Base-by-base conservation (phyloP, 768 basidiomycete genomes). In the Gloeopeniophorella convolvens region DNA sequence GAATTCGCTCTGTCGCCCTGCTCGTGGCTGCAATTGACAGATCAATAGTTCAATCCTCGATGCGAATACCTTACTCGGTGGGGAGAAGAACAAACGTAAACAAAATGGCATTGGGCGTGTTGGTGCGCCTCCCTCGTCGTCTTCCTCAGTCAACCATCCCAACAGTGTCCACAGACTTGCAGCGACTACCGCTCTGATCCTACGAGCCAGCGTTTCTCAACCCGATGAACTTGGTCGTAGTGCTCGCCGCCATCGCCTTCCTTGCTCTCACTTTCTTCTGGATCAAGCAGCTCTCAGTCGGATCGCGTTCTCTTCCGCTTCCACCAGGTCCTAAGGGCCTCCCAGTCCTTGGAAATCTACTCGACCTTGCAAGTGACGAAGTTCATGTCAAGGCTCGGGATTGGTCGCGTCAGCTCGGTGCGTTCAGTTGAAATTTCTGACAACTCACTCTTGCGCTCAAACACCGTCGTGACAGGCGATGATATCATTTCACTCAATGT, bases 331-430 rank as follows among this genome's bases (percentile, higher is more conserved):
- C 64, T 8, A 49, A 55, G 15, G 48, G 51, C 2, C 28, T 58
- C 33, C 55, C 59, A 1, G 42, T 65, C 27, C 26, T 65, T 2
- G 63, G 63, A 20, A 63, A 63, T 47, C 18, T 59, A 13, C 40
- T 58, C 11, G 58, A 65, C 26, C 50, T 63, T n/a, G 60, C 63
- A 3, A 35, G 26, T 5, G 44, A 39, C n/a, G 45, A 54, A 8
- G 48, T 60, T 13, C 44, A 54, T 33, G 44, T 58, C 27, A 60
- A 54, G 11, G 50, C 54, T 41, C 45, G 47, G 23, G 42, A 60
- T 20, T 63, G 59, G 61, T 56, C 57, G 36, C 51, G 60, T 30
- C 48, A 41, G 24, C 54, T 63, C n/a, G 62, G 62, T 59, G n/a
- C 31, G 41, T 27, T 8, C 24, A n/a, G 7, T 28, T 11, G 24